phyloP scores from a whole-genome alignment of 805 yeast genomes.

The Yarrowia deformans region DNA sequence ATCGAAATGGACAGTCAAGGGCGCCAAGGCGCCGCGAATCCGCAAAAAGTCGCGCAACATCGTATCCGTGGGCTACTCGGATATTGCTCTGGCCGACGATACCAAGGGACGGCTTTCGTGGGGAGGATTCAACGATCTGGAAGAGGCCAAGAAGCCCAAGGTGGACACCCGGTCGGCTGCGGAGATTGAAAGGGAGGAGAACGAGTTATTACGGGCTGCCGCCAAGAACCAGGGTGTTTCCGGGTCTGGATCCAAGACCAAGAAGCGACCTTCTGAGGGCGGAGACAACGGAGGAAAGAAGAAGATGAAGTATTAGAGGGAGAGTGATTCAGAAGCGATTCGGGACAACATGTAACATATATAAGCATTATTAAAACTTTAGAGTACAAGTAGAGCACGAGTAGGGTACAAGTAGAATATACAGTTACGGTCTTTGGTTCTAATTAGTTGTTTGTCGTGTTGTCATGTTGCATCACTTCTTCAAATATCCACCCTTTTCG shows the following conservation, averaged over 20 bases:
- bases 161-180: constrained; percentile 14
- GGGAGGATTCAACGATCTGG: constrained; percentile 37
- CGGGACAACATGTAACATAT: not conserved
- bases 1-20: constrained; percentile 30
- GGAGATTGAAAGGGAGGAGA: constrained; percentile 23
- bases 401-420: too few relatives aligned
- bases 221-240: constrained; percentile 38
- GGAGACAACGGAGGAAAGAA: constrained; percentile 26
- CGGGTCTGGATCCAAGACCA: constrained; percentile 35
- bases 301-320: constrained; percentile 20
- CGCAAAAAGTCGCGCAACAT: constrained; percentile 22
- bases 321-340: too few relatives aligned
- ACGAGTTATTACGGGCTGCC: constrained; percentile 15
- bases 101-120: constrained; percentile 32
- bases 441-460: too few relatives aligned
- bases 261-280: constrained; percentile 33
- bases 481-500: constrained; percentile 58
- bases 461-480: not conserved
- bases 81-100: constrained; percentile 25
- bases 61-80: constrained; percentile 26
- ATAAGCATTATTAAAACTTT: not conserved
- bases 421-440: too few relatives aligned
- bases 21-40: constrained; percentile 17
- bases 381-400: too few relatives aligned
- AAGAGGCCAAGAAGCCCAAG: constrained; percentile 20